Evolutionary conservation across 257 asterid species (phyloP).

Genomic region (Przewalskia tangutica): DNA sequence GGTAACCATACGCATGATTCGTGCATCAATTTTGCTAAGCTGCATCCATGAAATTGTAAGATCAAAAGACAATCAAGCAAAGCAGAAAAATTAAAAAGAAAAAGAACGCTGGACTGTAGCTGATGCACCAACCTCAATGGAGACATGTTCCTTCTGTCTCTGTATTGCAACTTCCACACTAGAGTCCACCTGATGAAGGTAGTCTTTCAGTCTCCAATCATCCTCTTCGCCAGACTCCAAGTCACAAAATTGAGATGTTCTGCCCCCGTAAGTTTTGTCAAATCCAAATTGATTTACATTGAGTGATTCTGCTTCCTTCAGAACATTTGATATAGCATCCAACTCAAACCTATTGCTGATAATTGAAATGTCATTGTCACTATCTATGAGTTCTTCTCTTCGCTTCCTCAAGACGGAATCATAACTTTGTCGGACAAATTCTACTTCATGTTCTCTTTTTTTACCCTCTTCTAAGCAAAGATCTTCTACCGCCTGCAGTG

Average conservation of each 20-base stretch:
- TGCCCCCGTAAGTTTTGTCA: constrained; percentile 63
- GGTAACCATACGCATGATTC: constrained; percentile 51
- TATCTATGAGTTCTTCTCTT: constrained; percentile 56
- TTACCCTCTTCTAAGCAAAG: constrained; percentile 85
- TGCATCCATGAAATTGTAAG: constrained; percentile 38
- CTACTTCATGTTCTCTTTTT: constrained; percentile 57
- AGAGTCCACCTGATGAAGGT: constrained; percentile 76
- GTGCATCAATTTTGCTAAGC: constrained; percentile 88
- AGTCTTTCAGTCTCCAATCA: constrained; percentile 79
- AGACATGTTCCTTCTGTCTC: constrained; percentile 81
- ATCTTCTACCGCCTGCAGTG: constrained; percentile 78
- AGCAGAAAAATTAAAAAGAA: not conserved
- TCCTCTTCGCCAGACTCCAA: constrained; percentile 78
- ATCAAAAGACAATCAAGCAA: constrained; percentile 5
- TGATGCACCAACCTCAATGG: constrained; percentile 59
- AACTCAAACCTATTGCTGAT: constrained; percentile 61
- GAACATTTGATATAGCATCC: constrained; percentile 78
- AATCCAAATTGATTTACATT: constrained; percentile 70
- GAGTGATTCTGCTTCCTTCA: constrained; percentile 81
- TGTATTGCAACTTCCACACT: constrained; percentile 79
- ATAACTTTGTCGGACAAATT: constrained; percentile 47
- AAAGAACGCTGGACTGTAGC: not conserved
- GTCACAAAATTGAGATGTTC: constrained; percentile 56
- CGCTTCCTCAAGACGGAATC: constrained; percentile 61
- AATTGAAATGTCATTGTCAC: constrained; percentile 33